Percentiles rank a stretch among this genome's conserved stretches.
Evolutionary conservation across 139 green algal species (phyloP).

Genomic region (Micractinium sp.): DNA sequence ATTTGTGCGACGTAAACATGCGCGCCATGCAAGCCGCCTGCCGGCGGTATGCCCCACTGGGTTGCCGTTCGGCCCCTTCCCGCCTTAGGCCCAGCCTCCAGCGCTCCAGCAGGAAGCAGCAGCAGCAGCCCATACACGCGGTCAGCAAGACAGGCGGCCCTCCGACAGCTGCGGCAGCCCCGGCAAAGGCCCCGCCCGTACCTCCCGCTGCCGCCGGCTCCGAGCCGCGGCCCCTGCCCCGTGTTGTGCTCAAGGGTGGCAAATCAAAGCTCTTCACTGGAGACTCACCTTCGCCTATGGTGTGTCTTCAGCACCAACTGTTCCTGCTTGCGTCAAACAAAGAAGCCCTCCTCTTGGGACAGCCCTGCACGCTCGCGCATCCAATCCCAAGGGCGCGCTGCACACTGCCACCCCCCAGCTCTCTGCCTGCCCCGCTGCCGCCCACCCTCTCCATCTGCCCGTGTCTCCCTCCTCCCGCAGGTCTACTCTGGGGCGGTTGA

Average conservation of each 20-base stretch:
- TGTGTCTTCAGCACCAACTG: background rate
- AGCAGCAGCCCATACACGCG: background rate
- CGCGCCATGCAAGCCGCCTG: background rate
- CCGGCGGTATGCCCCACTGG: background rate
- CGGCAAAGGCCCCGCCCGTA: too few species aligned
- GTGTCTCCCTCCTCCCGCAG: slow-evolving; percentile 11
- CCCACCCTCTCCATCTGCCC: background rate
- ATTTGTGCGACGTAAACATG: background rate
- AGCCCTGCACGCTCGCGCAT: background rate
- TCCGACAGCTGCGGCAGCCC: background rate
- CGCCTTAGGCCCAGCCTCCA: background rate
- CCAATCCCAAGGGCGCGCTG: background rate
- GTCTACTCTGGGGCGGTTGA: slow-evolving; percentile 82
- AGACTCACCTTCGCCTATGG: slow-evolving; percentile 9
- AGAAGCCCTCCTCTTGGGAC: too few species aligned
- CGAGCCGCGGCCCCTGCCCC: slow-evolving; percentile 1
- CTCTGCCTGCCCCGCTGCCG: too few species aligned
- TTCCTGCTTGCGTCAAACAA: too few species aligned
- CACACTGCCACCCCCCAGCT: too few species aligned
- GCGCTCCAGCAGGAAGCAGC: background rate
- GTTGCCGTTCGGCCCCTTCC: background rate
- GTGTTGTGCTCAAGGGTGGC: slow-evolving; percentile 72
- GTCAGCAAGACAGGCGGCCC: background rate
- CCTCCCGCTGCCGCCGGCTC: too few species aligned
- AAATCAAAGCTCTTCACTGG: slow-evolving; percentile 73